A percentile compares a stretch with the other conserved stretches of the same genome.
Evolutionary conservation across 75 land plant genomes (phyloP).

Genomic region (Pinus tabuliformis): DNA sequence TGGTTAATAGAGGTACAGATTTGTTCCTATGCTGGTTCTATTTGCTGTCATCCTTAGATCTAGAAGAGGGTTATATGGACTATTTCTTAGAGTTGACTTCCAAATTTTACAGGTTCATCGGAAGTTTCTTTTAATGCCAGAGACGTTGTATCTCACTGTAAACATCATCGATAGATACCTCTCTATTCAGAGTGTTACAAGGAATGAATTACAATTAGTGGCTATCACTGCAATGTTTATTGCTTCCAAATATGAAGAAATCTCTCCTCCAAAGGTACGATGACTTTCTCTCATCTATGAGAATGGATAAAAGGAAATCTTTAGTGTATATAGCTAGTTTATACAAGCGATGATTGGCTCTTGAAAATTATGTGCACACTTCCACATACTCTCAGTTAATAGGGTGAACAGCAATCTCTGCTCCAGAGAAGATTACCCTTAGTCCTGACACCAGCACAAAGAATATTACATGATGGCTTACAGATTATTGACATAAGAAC

Average conservation of each 20-base stretch:
- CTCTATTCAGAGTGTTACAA: slow-evolving; percentile 34
- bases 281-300: not conserved
- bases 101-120: slow-evolving; percentile 42
- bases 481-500: not conserved
- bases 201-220: slow-evolving; percentile 68
- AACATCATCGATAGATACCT: slow-evolving; percentile 78
- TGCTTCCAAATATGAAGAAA: slow-evolving; percentile 88
- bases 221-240: slow-evolving; percentile 83
- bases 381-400: too few species aligned
- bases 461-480: too few species aligned
- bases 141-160: slow-evolving; percentile 72
- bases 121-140: slow-evolving; percentile 81
- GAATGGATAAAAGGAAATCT: not conserved
- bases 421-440: too few species aligned
- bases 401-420: too few species aligned
- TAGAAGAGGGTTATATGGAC: not conserved
- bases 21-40: not conserved
- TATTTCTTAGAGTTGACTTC: not conserved
- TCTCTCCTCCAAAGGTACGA: slow-evolving; percentile 72
- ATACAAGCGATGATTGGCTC: not conserved
- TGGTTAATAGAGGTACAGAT: slow-evolving; percentile 75
- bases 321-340: not conserved
- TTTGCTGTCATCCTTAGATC: not conserved
- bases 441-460: too few species aligned
- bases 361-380: not conserved